phyloP scores from a whole-genome alignment of 306 rosid species.

The Vachellia pachyceras region DNA sequence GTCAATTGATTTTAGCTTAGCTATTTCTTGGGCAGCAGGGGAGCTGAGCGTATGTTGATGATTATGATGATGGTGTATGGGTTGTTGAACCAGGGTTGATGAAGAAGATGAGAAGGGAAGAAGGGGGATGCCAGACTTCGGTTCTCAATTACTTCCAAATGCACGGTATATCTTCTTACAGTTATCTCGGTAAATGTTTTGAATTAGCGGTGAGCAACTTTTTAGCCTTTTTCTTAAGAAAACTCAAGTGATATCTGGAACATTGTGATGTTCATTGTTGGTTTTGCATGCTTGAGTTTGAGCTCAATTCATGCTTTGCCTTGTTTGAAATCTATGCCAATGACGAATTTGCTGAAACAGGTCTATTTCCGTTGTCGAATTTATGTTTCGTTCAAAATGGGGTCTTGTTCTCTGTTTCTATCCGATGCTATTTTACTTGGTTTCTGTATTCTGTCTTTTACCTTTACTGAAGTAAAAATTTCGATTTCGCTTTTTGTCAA shows the following conservation, averaged over 20 bases:
- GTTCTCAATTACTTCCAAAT: conserved; percentile 45
- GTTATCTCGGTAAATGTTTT: conserved; percentile 1
- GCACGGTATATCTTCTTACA: conserved; percentile 34
- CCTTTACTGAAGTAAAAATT: conserved; percentile 10
- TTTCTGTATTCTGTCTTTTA: conserved; percentile 22
- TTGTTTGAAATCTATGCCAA: neutral
- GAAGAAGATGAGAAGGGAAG: conserved; percentile 48
- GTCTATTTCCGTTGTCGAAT: conserved; percentile 24
- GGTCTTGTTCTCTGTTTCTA: neutral
- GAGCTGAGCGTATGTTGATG: conserved; percentile 16
- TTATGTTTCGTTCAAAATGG: conserved; percentile 3
- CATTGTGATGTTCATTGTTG: conserved; percentile 12
- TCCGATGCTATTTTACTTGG: conserved; percentile 9
- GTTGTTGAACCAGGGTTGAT: conserved; percentile 26
- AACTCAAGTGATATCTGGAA: neutral
- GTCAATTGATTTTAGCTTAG: conserved; percentile 36
- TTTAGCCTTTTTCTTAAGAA: neutral
- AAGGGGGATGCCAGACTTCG: conserved; percentile 45
- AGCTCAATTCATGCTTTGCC: neutral
- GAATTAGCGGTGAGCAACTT: neutral
- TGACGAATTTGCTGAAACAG: conserved; percentile 5
- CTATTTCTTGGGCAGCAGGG: conserved; percentile 28
- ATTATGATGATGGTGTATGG: conserved; percentile 10
- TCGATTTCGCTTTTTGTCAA: conserved; percentile 9
- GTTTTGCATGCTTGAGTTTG: conserved; percentile 19